Evolutionary conservation across 2,329 filamentous ascomycete species (phyloP).

Genomic region (Myriosclerotinia duriaeana): DNA sequence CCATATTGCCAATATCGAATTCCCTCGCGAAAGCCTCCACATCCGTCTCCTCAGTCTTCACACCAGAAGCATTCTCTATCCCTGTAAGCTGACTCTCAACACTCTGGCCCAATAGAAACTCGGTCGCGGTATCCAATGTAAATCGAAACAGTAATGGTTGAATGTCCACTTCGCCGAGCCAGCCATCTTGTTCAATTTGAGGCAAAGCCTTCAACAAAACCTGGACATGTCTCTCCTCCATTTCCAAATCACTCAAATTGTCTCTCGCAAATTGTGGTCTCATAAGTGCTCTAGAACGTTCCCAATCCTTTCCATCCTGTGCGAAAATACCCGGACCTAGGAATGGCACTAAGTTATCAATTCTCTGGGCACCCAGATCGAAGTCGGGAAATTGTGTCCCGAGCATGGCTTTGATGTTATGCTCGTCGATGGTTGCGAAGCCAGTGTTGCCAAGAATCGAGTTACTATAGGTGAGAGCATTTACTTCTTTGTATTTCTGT

Average conservation of each 20-base stretch:
- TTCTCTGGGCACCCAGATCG: conserved; percentile 54
- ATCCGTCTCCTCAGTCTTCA: conserved; percentile 20
- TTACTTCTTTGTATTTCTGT: conserved; percentile 40
- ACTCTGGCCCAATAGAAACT: conserved; percentile 58
- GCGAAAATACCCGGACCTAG: conserved; percentile 40
- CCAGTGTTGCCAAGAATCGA: conserved; percentile 29
- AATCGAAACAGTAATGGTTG: conserved; percentile 63
- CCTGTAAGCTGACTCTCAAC: conserved; percentile 44
- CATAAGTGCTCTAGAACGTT: conserved; percentile 47
- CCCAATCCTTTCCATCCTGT: conserved; percentile 38
- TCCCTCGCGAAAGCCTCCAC: conserved; percentile 33
- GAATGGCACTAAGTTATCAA: conserved; percentile 48
- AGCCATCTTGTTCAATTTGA: conserved; percentile 50
- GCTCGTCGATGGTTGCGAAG: conserved; percentile 38
- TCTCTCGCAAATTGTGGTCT: conserved; percentile 56
- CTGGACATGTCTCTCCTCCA: conserved; percentile 68
- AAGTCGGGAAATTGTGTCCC: conserved; percentile 54
- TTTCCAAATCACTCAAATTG: conserved; percentile 64
- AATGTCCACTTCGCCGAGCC: conserved; percentile 53
- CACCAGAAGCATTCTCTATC: neutral
- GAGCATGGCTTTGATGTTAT: conserved; percentile 57
- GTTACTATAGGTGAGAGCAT: conserved; percentile 36
- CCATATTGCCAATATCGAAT: conserved; percentile 49
- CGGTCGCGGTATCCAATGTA: conserved; percentile 51
- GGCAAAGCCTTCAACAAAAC: conserved; percentile 60